Base-by-base conservation (phyloP, 2,329 filamentous ascomycete genomes). In the Fusarium cyanostomum region DNA sequence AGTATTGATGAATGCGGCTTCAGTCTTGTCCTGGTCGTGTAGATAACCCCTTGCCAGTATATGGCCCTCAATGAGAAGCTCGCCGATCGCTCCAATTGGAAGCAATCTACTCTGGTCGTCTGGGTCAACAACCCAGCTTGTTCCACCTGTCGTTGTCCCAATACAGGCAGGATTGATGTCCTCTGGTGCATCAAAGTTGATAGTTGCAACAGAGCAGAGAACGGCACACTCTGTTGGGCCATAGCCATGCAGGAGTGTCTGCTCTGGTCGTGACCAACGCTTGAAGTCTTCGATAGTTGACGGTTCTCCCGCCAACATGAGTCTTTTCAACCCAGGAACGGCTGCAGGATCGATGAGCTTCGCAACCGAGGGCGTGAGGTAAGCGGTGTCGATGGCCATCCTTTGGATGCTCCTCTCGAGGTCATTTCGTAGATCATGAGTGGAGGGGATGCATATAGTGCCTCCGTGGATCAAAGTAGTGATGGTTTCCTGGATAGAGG, bases 171-270 rank as follows among this genome's bases (percentile, higher is more conserved):
- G 26, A n/a, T 37, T 43, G n/a, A 51, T 45, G 16, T 55, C 34
- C 7, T 15, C 10, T 11, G 33, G 10, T 33, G 27, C 18, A 5
- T 45, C 39, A 16, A 45, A 12, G 8, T 51, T 8, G n/a, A 59
- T n/a, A 3, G 13, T 50, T 1, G 39, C 44, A 24, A 43, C n/a
- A n/a, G 18, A 59, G 21, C 51, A 55, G 24, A 59, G 51, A 1
- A 59, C 16, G 15, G 56, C 34, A n/a, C 51, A 59, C 16, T 59
- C 56, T 34, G 56, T 59, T n/a, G 39, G 51, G 2, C 56, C 56
- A 42, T 55, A 55, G 3, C 56, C 51, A 33, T 55, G 56, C 4
- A 59, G 33, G 1, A 59, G 7, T 15, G 6, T 51, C 39, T 51
- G 56, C 5, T 11, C 16, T 37, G 56, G 45, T 7, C 51, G 51